Evolutionary conservation across 306 rosid genomes (phyloP).

Genomic region (Trichosanthes cucumerina): DNA sequence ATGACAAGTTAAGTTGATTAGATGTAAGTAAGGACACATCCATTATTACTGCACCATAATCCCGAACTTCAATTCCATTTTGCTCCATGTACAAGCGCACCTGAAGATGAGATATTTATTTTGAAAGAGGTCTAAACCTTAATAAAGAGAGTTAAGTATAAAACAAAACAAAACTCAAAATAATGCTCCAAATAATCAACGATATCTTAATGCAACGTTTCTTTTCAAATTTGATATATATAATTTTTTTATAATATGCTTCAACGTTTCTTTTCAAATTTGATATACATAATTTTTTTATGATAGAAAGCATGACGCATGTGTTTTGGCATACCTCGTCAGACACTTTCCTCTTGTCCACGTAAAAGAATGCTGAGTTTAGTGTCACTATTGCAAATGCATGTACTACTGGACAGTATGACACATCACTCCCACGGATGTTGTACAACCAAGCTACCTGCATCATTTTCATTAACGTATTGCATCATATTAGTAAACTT

Average conservation of each 20-base stretch:
- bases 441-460: constrained; percentile 98
- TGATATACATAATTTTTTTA: background rate
- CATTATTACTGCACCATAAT: constrained; percentile 50
- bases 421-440: constrained; percentile 87
- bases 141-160: background rate
- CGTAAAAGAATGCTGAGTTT: constrained; percentile 66
- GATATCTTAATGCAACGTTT: too few species aligned
- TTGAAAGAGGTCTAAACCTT: background rate
- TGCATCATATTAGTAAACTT: background rate
- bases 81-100: constrained; percentile 49
- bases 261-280: background rate
- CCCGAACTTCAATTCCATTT: constrained; percentile 73
- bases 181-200: background rate
- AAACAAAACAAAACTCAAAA: background rate
- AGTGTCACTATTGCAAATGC: constrained; percentile 74
- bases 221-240: background rate
- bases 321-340: constrained; percentile 57
- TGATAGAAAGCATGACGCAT: constrained; percentile 12
- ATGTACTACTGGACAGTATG: constrained; percentile 86
- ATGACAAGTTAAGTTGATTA: constrained; percentile 34
- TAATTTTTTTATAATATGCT: constrained; percentile 6
- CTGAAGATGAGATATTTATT: constrained; percentile 29
- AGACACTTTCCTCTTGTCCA: constrained; percentile 68
- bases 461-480: constrained; percentile 13
- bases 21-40: constrained; percentile 62